Evolutionary conservation across 306 rosid species (phyloP), one percentile per base, ranked within the genome.

Genomic region (Acacia crassicarpa): DNA sequence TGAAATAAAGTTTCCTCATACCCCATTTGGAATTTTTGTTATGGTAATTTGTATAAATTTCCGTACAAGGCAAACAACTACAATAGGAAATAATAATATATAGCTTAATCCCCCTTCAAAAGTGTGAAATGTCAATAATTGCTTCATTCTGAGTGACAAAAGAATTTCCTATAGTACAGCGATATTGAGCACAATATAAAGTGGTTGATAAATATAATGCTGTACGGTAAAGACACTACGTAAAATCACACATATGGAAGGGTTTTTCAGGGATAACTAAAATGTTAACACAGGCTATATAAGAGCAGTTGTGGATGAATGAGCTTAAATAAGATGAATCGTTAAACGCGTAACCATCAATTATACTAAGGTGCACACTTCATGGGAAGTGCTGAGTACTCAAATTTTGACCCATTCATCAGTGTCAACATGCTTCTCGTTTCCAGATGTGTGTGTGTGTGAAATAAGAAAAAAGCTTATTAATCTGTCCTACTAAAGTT

Each of bases 351-450:
- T 27, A 65, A 54, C 45, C 23, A 15, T 40, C 40, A 72, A 22
- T 40, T 38, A 38, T 40, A 16, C 32, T 30, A 66, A 70, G 63
- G 56, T 35, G 6, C 16, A 23, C 32, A 12, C 49, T 59, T 73
- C 85, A 72, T 30, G n/a, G 46, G 51, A 33, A 46, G 6, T 43
- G 78, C 12, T 46, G 58, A 67, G 25, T 22, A 80, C 49, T 80
- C 49, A 56, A 70, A 71, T 67, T 82, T 79, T 83, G 33, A 68
- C 78, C 58, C 40, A 77, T 53, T 72, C 75, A 67, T 19, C 32
- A 30, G 32, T 61, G 27, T 71, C 63, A 80, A 58, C 68, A 54
- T 33, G 48, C 35, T 75, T 73, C 67, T 53, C 68, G 16, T 71
- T 45, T 45, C 63, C 59, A 17, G 6, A 17, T 5, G n/a, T 53